Conservation (phyloP, 1,284 basidiomycete genomes). For the Pterulicium gracile region DNA sequence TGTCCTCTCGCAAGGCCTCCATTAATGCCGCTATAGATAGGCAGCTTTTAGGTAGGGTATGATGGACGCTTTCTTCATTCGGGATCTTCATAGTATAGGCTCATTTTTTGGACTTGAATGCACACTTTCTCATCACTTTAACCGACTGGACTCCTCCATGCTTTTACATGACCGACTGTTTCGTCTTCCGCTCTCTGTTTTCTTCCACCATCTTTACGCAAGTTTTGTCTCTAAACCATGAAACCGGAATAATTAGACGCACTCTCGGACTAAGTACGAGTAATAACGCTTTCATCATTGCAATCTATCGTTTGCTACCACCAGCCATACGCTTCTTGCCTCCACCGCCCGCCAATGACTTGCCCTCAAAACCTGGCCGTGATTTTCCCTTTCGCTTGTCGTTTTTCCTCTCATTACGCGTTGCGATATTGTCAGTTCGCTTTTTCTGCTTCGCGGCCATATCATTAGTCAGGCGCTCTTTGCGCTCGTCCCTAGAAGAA, state of each 20-base stretch:
- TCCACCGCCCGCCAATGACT: constrained; percentile 62
- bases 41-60: constrained; percentile 25
- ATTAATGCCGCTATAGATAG: constrained; percentile 69
- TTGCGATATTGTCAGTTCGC: constrained; percentile 78
- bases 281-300: too few species aligned
- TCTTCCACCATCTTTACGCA: too few species aligned
- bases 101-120: too few species aligned
- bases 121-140: too few species aligned
- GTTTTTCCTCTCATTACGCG: constrained; percentile 66
- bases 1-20: constrained; percentile 50
- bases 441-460: constrained; percentile 85
- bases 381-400: constrained; percentile 57
- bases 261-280: too few species aligned
- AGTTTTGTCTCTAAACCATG: too few species aligned
- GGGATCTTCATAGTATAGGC: too few species aligned
- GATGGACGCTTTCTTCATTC: neutral
- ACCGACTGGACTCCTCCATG: too few species aligned
- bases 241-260: too few species aligned
- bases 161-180: too few species aligned
- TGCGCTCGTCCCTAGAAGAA: constrained; percentile 66
- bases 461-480: constrained; percentile 58
- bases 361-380: constrained; percentile 76
- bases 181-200: too few species aligned
- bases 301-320: neutral
- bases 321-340: constrained; percentile 19